Percentiles rank a stretch among this genome's conserved stretches.
Conservation (phyloP, 169 alveolate genomes). For the Cryptosporidium andersoni region DNA sequence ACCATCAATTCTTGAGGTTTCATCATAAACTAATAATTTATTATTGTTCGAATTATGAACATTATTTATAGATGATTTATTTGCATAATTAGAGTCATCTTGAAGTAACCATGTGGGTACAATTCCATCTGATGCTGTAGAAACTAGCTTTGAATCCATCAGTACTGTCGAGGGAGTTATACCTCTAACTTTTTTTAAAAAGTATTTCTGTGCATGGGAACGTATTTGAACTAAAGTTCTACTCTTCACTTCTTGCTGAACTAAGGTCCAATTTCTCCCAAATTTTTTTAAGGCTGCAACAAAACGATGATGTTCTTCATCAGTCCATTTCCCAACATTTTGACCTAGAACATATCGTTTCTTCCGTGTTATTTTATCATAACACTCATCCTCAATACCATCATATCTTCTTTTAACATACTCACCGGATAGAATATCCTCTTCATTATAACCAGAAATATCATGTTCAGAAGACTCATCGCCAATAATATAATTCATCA, state of each 20-base stretch:
- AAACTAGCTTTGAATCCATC: conserved; percentile 57
- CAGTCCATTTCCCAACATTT: conserved; percentile 79
- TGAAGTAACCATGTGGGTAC: conserved; percentile 70
- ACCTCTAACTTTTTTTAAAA: conserved; percentile 71
- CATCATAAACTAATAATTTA: conserved; percentile 10
- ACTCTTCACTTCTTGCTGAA: conserved; percentile 77
- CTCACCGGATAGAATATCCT: conserved; percentile 11
- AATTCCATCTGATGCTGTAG: conserved; percentile 70
- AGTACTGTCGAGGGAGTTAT: conserved; percentile 52
- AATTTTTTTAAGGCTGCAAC: conserved; percentile 75
- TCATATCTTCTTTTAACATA: conserved; percentile 44
- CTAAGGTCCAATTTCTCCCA: conserved; percentile 82
- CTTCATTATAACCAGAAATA: conserved; percentile 52
- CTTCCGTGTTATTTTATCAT: conserved; percentile 42
- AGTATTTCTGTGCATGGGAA: conserved; percentile 84
- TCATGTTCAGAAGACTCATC: conserved; percentile 47
- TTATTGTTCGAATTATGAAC: conserved; percentile 1
- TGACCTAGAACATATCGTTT: conserved; percentile 66
- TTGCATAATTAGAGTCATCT: conserved; percentile 60
- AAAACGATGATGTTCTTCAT: conserved; percentile 79
- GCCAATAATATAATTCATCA: conserved; percentile 66
- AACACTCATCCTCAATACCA: conserved; percentile 40
- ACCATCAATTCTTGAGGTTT: conserved; percentile 5
- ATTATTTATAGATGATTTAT: conserved; percentile 46
- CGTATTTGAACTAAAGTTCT: conserved; percentile 79